Conservation (phyloP, 768 basidiomycete genomes). For the Boletus barrowsii region DNA sequence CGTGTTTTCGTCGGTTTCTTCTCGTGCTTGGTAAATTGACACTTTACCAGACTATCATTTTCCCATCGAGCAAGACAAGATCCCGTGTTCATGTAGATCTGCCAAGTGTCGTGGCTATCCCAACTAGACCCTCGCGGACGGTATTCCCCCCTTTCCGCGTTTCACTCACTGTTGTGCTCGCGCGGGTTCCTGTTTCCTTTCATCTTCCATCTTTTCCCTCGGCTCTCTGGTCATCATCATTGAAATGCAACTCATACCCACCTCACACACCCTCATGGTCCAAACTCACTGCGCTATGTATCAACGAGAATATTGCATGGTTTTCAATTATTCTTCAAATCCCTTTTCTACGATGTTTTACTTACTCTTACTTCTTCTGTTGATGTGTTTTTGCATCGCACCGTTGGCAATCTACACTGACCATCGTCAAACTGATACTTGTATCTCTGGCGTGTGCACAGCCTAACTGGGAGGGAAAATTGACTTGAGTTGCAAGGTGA, state of each 20-base stretch:
- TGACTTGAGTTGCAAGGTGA: too few relatives aligned
- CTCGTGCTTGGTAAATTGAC: not conserved
- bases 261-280: slow-evolving; percentile 11
- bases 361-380: too few relatives aligned
- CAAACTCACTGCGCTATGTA: slow-evolving; percentile 30
- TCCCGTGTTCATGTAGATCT: slow-evolving; percentile 89
- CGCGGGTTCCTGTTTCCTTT: not conserved
- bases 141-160: not conserved
- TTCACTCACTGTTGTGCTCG: not conserved
- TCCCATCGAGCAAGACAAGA: slow-evolving; percentile 98
- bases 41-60: slow-evolving; percentile 86
- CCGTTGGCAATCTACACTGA: slow-evolving; percentile 20
- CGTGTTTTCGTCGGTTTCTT: not conserved
- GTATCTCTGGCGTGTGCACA: too few relatives aligned
- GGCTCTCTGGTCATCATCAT: slow-evolving; percentile 8
- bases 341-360: not conserved
- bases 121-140: slow-evolving; percentile 57
- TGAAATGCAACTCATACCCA: slow-evolving; percentile 23
- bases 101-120: slow-evolving; percentile 91
- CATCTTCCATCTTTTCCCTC: not conserved
- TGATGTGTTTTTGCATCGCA: slow-evolving; percentile 1
- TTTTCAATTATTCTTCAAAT: not conserved
- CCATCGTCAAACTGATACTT: not conserved
- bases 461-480: too few relatives aligned
- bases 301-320: slow-evolving; percentile 27